Evolutionary conservation across 129 eudicot species (phyloP).

Genomic region (carrot (Daucus carota)): DH1_v3.0 NC_030381.2:10999001-10999500

Average conservation of each 20-base stretch:
- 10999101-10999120: slow-evolving; percentile 93
- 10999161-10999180: neutral
- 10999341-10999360: slow-evolving; percentile 99
- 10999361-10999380: slow-evolving; percentile 94
- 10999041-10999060: slow-evolving; percentile 90
- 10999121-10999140: slow-evolving; percentile 83
- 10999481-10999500: slow-evolving; percentile 92
- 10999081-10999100: slow-evolving; percentile 80
- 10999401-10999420: slow-evolving; percentile 81
- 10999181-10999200: neutral
- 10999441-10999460: slow-evolving; percentile 79
- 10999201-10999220: neutral
- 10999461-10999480: slow-evolving; percentile 88
- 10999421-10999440: slow-evolving; percentile 73
- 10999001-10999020: slow-evolving; percentile 36
- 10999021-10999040: slow-evolving; percentile 44
- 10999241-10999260: neutral
- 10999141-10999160: slow-evolving; percentile 59
- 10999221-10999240: neutral
- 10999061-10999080: slow-evolving; percentile 68
- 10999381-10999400: slow-evolving; percentile 98
- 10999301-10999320: slow-evolving; percentile 95
- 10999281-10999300: slow-evolving; percentile 97
- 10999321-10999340: slow-evolving; percentile 87
- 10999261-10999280: slow-evolving; percentile 84